These are phyloP conservation scores for Zygoascus bituminiphila DNA, from an alignment of 805 yeast species.

Conservation along the genomic window DNA sequence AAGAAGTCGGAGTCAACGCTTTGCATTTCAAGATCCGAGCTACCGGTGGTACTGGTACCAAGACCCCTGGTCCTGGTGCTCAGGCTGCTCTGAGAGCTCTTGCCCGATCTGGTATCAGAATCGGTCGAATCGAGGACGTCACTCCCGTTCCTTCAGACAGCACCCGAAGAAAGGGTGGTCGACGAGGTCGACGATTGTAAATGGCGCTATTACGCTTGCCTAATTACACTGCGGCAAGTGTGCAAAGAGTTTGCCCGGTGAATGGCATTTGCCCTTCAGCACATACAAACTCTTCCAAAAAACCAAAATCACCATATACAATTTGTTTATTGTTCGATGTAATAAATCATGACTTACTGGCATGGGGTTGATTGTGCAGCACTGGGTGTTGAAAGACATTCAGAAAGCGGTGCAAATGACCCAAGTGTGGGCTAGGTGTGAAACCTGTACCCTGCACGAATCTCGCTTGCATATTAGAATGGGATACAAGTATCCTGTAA, in stretches of 20 bases:
- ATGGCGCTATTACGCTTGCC: neutral
- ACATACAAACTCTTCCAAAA: neutral
- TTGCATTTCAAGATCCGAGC: slow-evolving; percentile 99
- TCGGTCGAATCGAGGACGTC: slow-evolving; percentile 99
- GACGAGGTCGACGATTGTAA: slow-evolving; percentile 99
- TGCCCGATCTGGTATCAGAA: slow-evolving; percentile 99
- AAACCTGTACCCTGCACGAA: neutral
- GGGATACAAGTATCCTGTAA: neutral
- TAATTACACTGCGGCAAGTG: too few species aligned
- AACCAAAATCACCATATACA: neutral
- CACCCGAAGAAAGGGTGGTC: slow-evolving; percentile 99
- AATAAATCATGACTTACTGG: neutral
- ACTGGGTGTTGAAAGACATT: neutral
- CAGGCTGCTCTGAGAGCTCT: slow-evolving; percentile 98
- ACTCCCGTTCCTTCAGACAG: slow-evolving; percentile 99
- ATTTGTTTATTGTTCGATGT: neutral
- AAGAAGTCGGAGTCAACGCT: slow-evolving; percentile 99
- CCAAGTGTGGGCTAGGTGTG: neutral
- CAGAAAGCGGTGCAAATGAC: neutral
- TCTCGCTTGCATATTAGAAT: neutral
- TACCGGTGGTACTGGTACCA: slow-evolving; percentile 99
- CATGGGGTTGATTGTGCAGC: neutral
- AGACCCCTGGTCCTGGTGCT: slow-evolving; percentile 99
- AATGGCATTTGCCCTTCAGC: too few species aligned
- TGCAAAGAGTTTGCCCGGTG: neutral